Base-by-base conservation (phyloP, 2,329 filamentous ascomycete genomes). In the Exophiala calicioides region DNA sequence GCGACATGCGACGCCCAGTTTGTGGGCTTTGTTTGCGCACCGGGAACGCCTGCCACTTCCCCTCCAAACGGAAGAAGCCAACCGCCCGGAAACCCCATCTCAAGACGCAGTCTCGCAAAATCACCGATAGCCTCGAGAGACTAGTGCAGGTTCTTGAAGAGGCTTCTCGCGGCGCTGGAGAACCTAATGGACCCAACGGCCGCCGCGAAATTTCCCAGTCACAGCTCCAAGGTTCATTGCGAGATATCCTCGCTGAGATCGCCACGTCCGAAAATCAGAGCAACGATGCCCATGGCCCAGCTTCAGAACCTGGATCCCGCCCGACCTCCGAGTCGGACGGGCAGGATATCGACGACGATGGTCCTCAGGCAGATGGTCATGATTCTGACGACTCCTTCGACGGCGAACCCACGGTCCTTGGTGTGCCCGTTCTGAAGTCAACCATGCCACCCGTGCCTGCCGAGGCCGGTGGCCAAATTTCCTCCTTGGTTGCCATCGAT, bases 401-500 rank as follows among this genome's bases (percentile, higher is more conserved):
- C 5, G 13, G 12, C 2, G 21, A 6, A 12, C 38, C 45, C 18
- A 38, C 33, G 2, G 30, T 36, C 6, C 18, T 27, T 7, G 43
- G 31, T 21, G 39, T 38, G n/a, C n/a, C n/a, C n/a, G n/a, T n/a
- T n/a, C n/a, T n/a, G 15, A 47, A 47, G 16, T 10, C 37, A 4
- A 23, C 23, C 3, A 35, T 30, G 1, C 35, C 47, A 13, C 15
- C 23, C 26, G 40, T 19, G 23, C 19, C 19, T n/a, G 30, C 41
- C 5, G n/a, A 16, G 4, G 4, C 34, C 8, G 39, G 29, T 20
- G 37, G 15, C 20, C 42, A 27, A 16, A 40, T 53, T 15, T 35
- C 41, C 16, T 49, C 37, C 24, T 53, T 46, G 4, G 2, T 53
- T 5, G 78, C 91, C 39, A 84, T 95, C 54, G 87, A 96, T 60